A percentile compares a stretch with the other conserved stretches of the same genome.
phyloP scores from a whole-genome alignment of 768 basidiomycete genomes.

The Astraeus odoratus region DNA sequence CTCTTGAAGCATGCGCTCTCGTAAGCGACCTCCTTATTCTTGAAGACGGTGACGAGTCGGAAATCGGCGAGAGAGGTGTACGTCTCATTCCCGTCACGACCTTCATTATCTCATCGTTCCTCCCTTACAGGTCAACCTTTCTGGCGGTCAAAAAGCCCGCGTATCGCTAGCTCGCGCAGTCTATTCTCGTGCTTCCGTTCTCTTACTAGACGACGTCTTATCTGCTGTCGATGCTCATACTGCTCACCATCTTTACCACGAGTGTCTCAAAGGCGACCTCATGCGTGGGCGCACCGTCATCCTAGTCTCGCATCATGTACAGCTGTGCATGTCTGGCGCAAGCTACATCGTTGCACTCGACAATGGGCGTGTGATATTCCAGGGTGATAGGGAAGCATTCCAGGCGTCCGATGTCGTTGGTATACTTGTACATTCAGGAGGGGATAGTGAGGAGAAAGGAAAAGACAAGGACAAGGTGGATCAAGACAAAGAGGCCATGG shows the following conservation, averaged over 20 bases:
- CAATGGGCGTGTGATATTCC: constrained; percentile 59
- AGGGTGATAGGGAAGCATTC: constrained; percentile 62
- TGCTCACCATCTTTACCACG: constrained; percentile 71
- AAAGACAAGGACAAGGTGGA: constrained; percentile 23
- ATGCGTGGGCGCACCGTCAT: constrained; percentile 76
- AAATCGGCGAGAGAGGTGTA: constrained; percentile 84
- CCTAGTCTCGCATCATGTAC: constrained; percentile 91
- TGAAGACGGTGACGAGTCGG: constrained; percentile 83
- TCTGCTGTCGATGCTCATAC: constrained; percentile 78
- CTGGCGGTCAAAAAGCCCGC: constrained; percentile 61
- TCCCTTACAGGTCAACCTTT: constrained; percentile 22
- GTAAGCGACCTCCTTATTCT: constrained; percentile 71
- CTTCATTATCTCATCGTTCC: background rate
- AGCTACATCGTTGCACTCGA: constrained; percentile 78
- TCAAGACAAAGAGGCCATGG: background rate
- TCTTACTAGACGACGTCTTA: constrained; percentile 81
- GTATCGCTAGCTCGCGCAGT: constrained; percentile 80
- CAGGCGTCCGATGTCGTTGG: constrained; percentile 57
- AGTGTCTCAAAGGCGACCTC: constrained; percentile 76
- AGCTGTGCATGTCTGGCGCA: constrained; percentile 77
- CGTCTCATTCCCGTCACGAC: background rate
- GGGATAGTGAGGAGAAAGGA: constrained; percentile 38
- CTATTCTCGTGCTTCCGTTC: constrained; percentile 76
- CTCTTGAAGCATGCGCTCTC: constrained; percentile 72
- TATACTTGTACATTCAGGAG: constrained; percentile 54